A percentile compares a stretch with the other conserved stretches of the same genome.
Evolutionary conservation across 108 stramenopile species (phyloP).

Genomic region (Nannochloropsis salina): DNA sequence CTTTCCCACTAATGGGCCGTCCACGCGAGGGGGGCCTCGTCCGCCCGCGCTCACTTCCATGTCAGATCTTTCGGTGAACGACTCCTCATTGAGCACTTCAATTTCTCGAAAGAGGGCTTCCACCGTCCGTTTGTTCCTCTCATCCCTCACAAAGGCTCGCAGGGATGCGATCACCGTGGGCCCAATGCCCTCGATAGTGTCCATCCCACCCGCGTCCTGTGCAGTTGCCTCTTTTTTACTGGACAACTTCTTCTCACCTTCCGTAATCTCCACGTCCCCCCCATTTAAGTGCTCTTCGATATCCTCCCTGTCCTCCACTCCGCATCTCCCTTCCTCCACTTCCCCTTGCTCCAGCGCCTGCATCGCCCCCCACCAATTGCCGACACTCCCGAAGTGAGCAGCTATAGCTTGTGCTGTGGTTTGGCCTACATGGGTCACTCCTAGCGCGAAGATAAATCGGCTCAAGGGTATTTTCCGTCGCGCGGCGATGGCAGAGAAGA

Average conservation of each 20-base stretch:
- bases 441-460: background rate
- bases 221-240: background rate
- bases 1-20: constrained; percentile 33
- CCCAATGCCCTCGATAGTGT: constrained; percentile 33
- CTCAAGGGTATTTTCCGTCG: background rate
- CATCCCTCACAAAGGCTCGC: constrained; percentile 23
- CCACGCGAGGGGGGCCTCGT: background rate
- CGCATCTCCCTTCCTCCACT: background rate
- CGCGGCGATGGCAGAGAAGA: constrained; percentile 15
- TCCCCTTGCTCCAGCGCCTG: background rate
- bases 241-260: background rate
- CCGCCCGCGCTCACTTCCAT: background rate
- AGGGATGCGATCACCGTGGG: constrained; percentile 34
- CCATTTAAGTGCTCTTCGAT: constrained; percentile 21
- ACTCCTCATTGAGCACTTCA: background rate
- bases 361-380: background rate
- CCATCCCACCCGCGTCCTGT: background rate
- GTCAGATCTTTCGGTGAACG: background rate
- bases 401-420: background rate
- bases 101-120: constrained; percentile 36
- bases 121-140: constrained; percentile 25
- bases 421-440: background rate
- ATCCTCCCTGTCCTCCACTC: constrained; percentile 29
- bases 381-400: constrained; percentile 1
- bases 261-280: constrained; percentile 26